Base-by-base conservation (phyloP, 129 eudicot genomes). In the Chrysanthemum seticuspe region DNA sequence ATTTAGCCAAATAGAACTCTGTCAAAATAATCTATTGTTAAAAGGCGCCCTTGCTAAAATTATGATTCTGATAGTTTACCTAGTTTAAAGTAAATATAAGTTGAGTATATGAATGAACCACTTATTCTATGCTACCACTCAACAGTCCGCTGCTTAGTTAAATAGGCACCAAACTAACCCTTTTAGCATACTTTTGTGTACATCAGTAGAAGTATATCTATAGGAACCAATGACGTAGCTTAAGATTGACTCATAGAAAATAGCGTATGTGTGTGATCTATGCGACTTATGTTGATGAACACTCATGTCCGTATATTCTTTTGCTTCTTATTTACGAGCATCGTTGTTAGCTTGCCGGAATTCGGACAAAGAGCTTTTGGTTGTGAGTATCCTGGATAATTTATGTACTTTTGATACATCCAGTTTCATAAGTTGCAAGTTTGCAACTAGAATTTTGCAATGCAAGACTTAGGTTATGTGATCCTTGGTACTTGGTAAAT, bases 141-240 rank as follows among this genome's bases (percentile, higher is more conserved):
- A 40, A 40, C 47, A 0, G 47, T 40, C 10, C 9, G 2, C 10
- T 40, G 47, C 47, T 40, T 40, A 40, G 47, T 40, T 40, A 40
- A 40, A 1, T 40, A 40, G 47, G 47, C 47, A 40, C 7, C 44
- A 40, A 1, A 1, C 7, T 40, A 40, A 1, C 34, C 1, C 27
- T 15, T n/a, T 36, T 15, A 60, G 44, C 65, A 48, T 36, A 69
- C 62, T 23, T 25, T 9, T 48, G 15, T 61, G 31, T 52, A 69
- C 29, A n/a, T 9, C 25, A 53, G 31, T 29, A 29, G 68, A 31
- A 63, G 68, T 7, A 40, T 14, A 63, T 31, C 50, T 54, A 31
- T 67, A 11, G 10, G 58, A 48, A 25, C 71, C 71, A 48, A 10
- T 50, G 71, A 19, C 36, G 5, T 60, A 34, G 65, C 40, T 60